Evolutionary conservation across 208 protist species (phyloP).

Genomic region (Porcisia deanei): DNA sequence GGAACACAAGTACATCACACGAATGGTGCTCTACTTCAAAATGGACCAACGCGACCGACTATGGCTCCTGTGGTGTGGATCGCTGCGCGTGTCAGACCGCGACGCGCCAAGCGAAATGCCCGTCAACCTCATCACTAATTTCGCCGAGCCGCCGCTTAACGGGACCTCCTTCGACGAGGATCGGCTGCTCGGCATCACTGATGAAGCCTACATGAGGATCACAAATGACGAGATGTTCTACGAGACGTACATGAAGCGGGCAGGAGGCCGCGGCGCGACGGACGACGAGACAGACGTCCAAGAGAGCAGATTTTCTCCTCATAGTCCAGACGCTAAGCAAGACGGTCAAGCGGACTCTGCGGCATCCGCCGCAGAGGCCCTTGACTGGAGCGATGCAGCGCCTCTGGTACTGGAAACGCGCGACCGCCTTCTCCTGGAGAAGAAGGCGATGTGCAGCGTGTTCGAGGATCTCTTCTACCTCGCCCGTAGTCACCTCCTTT

Average conservation of each 20-base stretch:
- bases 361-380: constrained; percentile 14
- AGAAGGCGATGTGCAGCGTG: constrained; percentile 40
- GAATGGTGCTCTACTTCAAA: constrained; percentile 93
- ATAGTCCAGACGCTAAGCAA: constrained; percentile 10
- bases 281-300: constrained; percentile 20
- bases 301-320: not conserved
- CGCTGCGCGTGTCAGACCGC: constrained; percentile 75
- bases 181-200: constrained; percentile 48
- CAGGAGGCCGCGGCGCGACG: constrained; percentile 8
- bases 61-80: constrained; percentile 88
- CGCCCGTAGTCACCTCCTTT: constrained; percentile 68
- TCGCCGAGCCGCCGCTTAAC: constrained; percentile 44
- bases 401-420: constrained; percentile 46
- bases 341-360: not conserved
- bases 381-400: constrained; percentile 37
- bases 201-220: constrained; percentile 53
- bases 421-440: constrained; percentile 41
- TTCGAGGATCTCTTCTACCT: constrained; percentile 83
- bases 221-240: constrained; percentile 82
- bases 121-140: constrained; percentile 79
- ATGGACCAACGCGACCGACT: constrained; percentile 63
- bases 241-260: constrained; percentile 68
- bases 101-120: constrained; percentile 72
- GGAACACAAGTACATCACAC: constrained; percentile 91
- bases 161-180: constrained; percentile 55